A percentile compares a stretch with the other conserved stretches of the same genome.
Evolutionary conservation across 306 rosid species (phyloP).

Genomic region (Vicia faba): DNA sequence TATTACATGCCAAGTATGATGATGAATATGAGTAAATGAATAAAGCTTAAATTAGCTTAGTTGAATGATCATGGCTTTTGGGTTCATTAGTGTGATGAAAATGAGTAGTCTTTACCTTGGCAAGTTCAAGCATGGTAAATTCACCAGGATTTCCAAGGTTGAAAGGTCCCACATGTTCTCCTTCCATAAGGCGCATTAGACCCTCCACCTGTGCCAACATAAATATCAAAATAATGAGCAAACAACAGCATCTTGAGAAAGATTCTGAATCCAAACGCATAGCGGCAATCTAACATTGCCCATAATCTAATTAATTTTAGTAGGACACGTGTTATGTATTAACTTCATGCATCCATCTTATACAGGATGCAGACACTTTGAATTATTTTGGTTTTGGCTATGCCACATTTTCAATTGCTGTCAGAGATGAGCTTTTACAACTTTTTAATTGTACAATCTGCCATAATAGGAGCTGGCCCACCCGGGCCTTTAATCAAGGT

Average conservation of each 20-base stretch:
- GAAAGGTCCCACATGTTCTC: slow-evolving; percentile 98
- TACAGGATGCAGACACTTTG: slow-evolving; percentile 10
- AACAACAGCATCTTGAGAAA: slow-evolving; percentile 26
- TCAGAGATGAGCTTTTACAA: slow-evolving; percentile 16
- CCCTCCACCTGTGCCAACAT: slow-evolving; percentile 78
- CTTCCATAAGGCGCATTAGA: slow-evolving; percentile 96
- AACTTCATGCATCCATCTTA: slow-evolving; percentile 28
- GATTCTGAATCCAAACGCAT: slow-evolving; percentile 23
- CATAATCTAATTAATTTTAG: slow-evolving; percentile 1
- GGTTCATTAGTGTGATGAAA: neutral
- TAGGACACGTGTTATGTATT: slow-evolving; percentile 26
- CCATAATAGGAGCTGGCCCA: slow-evolving; percentile 35
- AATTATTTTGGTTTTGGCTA: slow-evolving; percentile 20
- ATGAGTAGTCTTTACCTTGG: slow-evolving; percentile 61
- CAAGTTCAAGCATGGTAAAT: slow-evolving; percentile 99
- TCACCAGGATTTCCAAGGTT: slow-evolving; percentile 99
- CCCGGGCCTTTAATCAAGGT: slow-evolving; percentile 21
- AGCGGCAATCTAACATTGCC: neutral
- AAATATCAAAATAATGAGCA: slow-evolving; percentile 35
- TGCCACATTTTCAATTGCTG: slow-evolving; percentile 20
- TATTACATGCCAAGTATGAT: neutral
- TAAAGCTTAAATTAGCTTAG: slow-evolving; percentile 15
- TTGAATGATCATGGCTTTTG: neutral
- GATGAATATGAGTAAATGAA: neutral
- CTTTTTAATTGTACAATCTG: slow-evolving; percentile 8